Conservation (phyloP, 306 rosid genomes). For the Acacia acuminata region DNA sequence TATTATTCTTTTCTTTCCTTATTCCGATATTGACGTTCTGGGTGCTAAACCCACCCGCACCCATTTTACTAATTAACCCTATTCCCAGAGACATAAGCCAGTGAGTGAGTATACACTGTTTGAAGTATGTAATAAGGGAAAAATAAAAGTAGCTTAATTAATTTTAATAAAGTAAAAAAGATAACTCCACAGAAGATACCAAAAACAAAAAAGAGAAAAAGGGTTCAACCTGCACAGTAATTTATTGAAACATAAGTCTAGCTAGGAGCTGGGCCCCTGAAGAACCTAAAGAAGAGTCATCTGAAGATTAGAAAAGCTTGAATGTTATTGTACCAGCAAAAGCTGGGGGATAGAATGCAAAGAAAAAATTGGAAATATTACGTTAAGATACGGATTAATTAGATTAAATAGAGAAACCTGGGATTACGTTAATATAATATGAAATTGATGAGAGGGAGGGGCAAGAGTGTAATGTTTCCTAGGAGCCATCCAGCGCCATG, state of each 20-base stretch:
- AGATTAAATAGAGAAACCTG: constrained; percentile 9
- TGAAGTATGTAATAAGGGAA: constrained; percentile 7
- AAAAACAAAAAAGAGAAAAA: background rate
- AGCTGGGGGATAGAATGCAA: background rate
- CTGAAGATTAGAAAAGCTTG: constrained; percentile 39
- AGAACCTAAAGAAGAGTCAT: constrained; percentile 25
- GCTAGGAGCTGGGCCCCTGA: constrained; percentile 38
- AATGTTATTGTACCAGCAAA: constrained; percentile 38
- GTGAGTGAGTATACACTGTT: constrained; percentile 35
- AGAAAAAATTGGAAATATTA: background rate
- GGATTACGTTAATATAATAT: background rate
- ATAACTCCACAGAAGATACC: constrained; percentile 4
- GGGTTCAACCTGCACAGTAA: background rate
- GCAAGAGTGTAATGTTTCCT: constrained; percentile 54
- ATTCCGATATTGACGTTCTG: constrained; percentile 56
- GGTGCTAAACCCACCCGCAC: constrained; percentile 73
- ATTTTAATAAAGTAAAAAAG: background rate
- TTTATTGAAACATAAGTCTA: constrained; percentile 16
- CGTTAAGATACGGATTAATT: constrained; percentile 21
- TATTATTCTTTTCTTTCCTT: constrained; percentile 40
- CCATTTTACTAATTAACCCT: constrained; percentile 47
- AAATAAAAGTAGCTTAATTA: constrained; percentile 5
- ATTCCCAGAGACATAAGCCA: constrained; percentile 40
- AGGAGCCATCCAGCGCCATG: constrained; percentile 24
- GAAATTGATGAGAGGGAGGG: background rate